Evolutionary conservation across 75 land plant genomes (phyloP), one percentile per base, ranked within the genome.

Genomic region (Gnetum montanum): DNA sequence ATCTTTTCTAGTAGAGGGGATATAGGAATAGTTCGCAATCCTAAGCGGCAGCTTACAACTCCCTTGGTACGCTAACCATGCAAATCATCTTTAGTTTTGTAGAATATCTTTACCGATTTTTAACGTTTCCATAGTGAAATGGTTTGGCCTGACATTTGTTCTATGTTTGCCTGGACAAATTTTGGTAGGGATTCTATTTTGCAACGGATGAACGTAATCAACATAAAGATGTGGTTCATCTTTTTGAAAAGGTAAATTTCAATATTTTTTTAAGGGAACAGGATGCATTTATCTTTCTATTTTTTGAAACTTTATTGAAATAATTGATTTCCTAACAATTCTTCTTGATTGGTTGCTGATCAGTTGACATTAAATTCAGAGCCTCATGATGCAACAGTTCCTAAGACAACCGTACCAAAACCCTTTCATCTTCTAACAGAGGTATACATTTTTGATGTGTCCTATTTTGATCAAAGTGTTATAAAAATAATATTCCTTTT

Each of bases 171-270:
- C n/a, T n/a, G n/a, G n/a, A n/a, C n/a, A n/a, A n/a, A n/a, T n/a
- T n/a, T n/a, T n/a, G n/a, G n/a, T 66, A 90, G 73, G 98, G 85
- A 56, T 94, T 94, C 43, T 96, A 83, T 35, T 94, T 94, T 67
- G 79, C 79, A 43, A 85, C 86, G 36, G 75, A 86, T 46, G 87
- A 85, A 54, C 84, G 98, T 46, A 47, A 77, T 47, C 78, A 77
- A n/a, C 71, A 78, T 49, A n/a, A n/a, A n/a, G n/a, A n/a, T n/a
- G 57, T 70, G 22, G 44, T 25, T 45, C 89, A 92, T 34, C 58
- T 80, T 1, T 82, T 92, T 65, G 80, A 73, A 41, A 92, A 92
- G 89, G 97, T 84, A 71, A 15, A 41, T n/a, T n/a, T n/a, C n/a
- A n/a, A n/a, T n/a, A n/a, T n/a, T n/a, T n/a, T n/a, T n/a, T n/a